phyloP scores from a whole-genome alignment of 225 moss, liverwort and hornwort species.

The Bryoerythrophyllum caledonicum region DNA sequence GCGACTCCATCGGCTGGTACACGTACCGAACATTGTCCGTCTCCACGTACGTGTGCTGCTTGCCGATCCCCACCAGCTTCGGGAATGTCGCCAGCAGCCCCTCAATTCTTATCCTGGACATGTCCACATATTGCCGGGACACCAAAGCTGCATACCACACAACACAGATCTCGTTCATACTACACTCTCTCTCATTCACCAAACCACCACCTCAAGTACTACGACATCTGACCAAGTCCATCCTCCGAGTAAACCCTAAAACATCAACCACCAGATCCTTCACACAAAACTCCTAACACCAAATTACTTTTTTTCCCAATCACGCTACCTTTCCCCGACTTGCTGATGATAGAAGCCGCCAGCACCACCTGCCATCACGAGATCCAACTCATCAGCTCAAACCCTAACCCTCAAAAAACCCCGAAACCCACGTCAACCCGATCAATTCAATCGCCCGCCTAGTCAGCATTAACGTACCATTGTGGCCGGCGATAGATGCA shows the following conservation, averaged over 20 bases:
- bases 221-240: constrained; percentile 17
- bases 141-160: constrained; percentile 73
- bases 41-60: constrained; percentile 95
- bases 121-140: constrained; percentile 94
- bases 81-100: constrained; percentile 92
- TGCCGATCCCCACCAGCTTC: constrained; percentile 91
- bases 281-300: background rate
- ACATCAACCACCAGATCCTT: background rate
- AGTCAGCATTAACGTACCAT: constrained; percentile 52
- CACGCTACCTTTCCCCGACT: constrained; percentile 82
- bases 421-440: background rate
- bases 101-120: constrained; percentile 93
- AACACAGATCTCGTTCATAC: constrained; percentile 1
- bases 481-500: constrained; percentile 45
- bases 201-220: background rate
- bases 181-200: background rate
- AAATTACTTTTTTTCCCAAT: background rate
- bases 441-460: constrained; percentile 2
- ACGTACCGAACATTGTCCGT: constrained; percentile 98
- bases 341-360: constrained; percentile 98
- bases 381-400: constrained; percentile 30
- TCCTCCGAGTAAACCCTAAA: constrained; percentile 40
- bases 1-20: constrained; percentile 90
- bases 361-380: constrained; percentile 67
- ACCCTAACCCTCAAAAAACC: background rate